Evolutionary conservation across 2,329 filamentous ascomycete genomes (phyloP), one percentile per base, ranked within the genome.

Genomic region (Fusarium aywerte): DNA sequence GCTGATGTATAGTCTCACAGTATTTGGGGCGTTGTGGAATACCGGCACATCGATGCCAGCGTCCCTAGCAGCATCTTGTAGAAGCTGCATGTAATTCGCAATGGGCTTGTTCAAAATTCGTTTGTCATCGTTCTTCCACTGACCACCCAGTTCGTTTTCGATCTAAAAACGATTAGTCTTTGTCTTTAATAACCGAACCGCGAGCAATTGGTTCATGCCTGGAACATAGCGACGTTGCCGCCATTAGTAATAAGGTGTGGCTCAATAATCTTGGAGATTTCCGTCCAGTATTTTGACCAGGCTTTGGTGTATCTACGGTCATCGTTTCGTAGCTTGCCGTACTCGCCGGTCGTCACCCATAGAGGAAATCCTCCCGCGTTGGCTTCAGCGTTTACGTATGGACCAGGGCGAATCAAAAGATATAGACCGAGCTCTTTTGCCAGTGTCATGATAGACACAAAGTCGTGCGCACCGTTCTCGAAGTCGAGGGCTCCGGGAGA

Each of bases 311-410:
- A 87, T 44, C 81, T 78, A 6, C 80, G 73, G 60, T 89, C 81
- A 38, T 87, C 82, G 54, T 87, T 79, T 31, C 87, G 78, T 16
- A 87, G 75, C 20, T 74, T 70, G 4, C 87, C 86, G 48, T 87
- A 86, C 25, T 80, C 85, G 40, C 87, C 87, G 1, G 87, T 89
- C 0, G 87, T 89, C 7, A 87, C 74, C 86, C 87, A 90, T 2
- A 87, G 77, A 0, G 88, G 86, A 57, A 88, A 86, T 0, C 88
- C 88, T 31, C 88, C 88, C 1, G 84, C 86, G 63, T 85, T 88
- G 4, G 86, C 81, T 71, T 90, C 88, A 2, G 87, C 88, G 63
- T 90, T 90, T 58, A 88, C 82, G 57, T 90, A 90, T 0, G 87
- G 87, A 0, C 87, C 87, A 1, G 87, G 85, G 0, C 87, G 80